Percentiles rank a stretch among this genome's conserved stretches.
Evolutionary conservation across 2,329 filamentous ascomycete species (phyloP).

Genomic region (Arthrobotrys sphaeroides): DNA sequence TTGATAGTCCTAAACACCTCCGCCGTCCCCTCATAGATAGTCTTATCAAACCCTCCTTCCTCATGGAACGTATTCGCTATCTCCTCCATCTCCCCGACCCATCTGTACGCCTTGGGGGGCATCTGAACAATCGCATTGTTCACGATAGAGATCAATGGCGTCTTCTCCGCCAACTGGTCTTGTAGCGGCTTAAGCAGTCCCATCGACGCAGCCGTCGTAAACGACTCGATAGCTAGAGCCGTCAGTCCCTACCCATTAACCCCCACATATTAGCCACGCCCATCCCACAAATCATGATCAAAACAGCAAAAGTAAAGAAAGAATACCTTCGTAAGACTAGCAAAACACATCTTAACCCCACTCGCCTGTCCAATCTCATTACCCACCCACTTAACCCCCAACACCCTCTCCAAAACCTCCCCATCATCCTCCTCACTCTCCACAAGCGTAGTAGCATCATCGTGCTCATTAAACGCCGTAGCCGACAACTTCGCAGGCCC

Average conservation of each 20-base stretch:
- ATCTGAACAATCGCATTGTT: slow-evolving; percentile 69
- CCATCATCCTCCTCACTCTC: slow-evolving; percentile 54
- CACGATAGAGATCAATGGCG: slow-evolving; percentile 65
- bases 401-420: slow-evolving; percentile 54
- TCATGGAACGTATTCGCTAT: slow-evolving; percentile 75
- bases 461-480: slow-evolving; percentile 48
- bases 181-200: slow-evolving; percentile 71
- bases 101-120: slow-evolving; percentile 79
- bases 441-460: slow-evolving; percentile 48
- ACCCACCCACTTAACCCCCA: slow-evolving; percentile 56
- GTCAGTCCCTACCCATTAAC: slow-evolving; percentile 66
- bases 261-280: neutral
- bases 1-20: slow-evolving; percentile 53
- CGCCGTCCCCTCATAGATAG: slow-evolving; percentile 37
- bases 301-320: neutral
- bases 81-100: slow-evolving; percentile 81
- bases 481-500: slow-evolving; percentile 51
- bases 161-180: slow-evolving; percentile 66
- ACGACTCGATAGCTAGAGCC: slow-evolving; percentile 75
- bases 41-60: slow-evolving; percentile 64
- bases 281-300: neutral
- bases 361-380: slow-evolving; percentile 62
- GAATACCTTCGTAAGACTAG: slow-evolving; percentile 66
- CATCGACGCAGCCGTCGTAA: slow-evolving; percentile 73
- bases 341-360: slow-evolving; percentile 74